phyloP scores from a whole-genome alignment of 192 early-diverging fungal species.

The Chytriomyces hyalinus region DNA sequence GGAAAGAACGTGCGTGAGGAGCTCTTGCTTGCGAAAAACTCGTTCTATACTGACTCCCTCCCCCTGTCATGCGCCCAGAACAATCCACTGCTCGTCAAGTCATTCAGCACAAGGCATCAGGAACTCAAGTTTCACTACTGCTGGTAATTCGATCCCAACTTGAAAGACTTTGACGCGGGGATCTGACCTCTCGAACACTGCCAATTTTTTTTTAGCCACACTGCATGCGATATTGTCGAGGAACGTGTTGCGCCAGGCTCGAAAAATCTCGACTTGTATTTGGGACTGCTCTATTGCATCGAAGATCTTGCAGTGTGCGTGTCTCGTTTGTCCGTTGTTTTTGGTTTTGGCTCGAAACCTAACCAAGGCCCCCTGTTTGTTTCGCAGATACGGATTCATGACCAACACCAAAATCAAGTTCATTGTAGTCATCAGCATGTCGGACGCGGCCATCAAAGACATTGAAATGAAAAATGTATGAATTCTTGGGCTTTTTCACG shows the following conservation, averaged over 20 bases:
- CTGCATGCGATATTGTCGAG: conserved; percentile 88
- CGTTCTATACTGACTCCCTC: too few species aligned
- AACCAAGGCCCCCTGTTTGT: neutral
- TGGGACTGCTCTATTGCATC: conserved; percentile 86
- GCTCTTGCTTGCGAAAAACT: neutral
- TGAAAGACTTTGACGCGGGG: too few species aligned
- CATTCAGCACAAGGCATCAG: conserved; percentile 72
- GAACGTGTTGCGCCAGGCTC: conserved; percentile 70
- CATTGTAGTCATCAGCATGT: conserved; percentile 48
- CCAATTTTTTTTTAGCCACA: conserved; percentile 56
- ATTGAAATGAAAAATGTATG: conserved; percentile 78
- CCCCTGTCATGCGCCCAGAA: conserved; percentile 57
- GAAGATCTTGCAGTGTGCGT: conserved; percentile 87
- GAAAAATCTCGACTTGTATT: conserved; percentile 78
- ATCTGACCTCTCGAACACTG: too few species aligned
- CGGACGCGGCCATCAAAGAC: conserved; percentile 77
- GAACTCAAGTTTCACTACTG: conserved; percentile 89
- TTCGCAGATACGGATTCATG: conserved; percentile 76
- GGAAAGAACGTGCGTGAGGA: conserved; percentile 42
- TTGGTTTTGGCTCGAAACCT: neutral
- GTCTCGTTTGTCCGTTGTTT: conserved; percentile 23
- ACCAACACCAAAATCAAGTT: conserved; percentile 85
- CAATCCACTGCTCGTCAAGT: conserved; percentile 85
- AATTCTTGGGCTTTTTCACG: too few species aligned
- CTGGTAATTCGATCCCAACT: conserved; percentile 31